Evolutionary conservation across 495 filamentous ascomycete species (phyloP).

Genomic region (Rhypophila decipiens): DNA sequence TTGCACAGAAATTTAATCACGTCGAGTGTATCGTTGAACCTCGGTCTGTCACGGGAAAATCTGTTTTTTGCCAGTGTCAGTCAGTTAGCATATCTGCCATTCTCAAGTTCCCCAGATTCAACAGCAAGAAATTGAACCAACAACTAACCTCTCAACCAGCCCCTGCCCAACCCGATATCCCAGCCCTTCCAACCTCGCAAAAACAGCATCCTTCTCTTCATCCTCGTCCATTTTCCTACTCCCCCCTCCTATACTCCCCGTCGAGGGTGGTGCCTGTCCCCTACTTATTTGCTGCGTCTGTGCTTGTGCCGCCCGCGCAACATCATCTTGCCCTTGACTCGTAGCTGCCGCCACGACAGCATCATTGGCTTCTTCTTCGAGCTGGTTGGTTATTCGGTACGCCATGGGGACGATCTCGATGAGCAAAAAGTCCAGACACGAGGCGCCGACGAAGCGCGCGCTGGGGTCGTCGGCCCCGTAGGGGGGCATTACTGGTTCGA

Average conservation of each 20-base stretch:
- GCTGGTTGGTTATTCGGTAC: constrained; percentile 63
- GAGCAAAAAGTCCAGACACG: constrained; percentile 84
- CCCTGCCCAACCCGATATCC: constrained; percentile 93
- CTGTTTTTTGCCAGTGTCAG: constrained; percentile 38
- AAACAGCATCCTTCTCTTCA: constrained; percentile 72
- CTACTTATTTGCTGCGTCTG: not conserved
- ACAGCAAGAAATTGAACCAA: not conserved
- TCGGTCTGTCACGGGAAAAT: constrained; percentile 80
- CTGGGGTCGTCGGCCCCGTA: constrained; percentile 70
- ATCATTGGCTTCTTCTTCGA: constrained; percentile 34
- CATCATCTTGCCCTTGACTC: too few relatives aligned
- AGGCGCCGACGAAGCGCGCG: constrained; percentile 69
- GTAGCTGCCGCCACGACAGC: constrained; percentile 10
- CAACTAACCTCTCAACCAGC: constrained; percentile 75
- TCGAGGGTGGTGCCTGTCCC: constrained; percentile 1
- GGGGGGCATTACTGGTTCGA: constrained; percentile 62
- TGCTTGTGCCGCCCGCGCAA: constrained; percentile 1
- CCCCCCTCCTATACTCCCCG: not conserved
- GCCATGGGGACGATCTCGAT: constrained; percentile 96
- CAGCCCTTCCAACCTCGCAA: constrained; percentile 72
- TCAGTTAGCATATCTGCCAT: not conserved
- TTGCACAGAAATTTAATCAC: constrained; percentile 98
- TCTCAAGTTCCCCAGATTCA: not conserved
- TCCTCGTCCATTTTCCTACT: constrained; percentile 54
- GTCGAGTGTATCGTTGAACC: constrained; percentile 80